Conservation (phyloP, 805 yeast species). For the Metschnikowia dekortorum region DNA sequence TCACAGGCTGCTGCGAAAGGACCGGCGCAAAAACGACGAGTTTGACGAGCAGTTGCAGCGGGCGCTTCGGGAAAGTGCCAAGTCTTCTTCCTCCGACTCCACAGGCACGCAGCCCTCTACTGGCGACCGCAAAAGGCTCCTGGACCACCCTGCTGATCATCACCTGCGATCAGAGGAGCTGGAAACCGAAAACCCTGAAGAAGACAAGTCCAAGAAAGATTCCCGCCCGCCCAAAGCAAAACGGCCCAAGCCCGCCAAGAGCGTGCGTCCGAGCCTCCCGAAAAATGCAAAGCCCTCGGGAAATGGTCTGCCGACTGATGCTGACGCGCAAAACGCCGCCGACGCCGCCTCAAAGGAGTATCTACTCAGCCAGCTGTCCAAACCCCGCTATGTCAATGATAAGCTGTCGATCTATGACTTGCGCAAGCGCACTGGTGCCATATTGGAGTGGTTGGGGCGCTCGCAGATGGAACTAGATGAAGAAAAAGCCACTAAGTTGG, state of each 20-base stretch:
- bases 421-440: constrained; percentile 84
- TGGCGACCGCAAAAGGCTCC: constrained; percentile 19
- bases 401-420: constrained; percentile 75
- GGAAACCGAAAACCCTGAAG: constrained; percentile 3
- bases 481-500: constrained; percentile 35
- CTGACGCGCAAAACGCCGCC: constrained; percentile 1
- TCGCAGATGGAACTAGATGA: constrained; percentile 78
- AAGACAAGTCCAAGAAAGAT: constrained; percentile 9
- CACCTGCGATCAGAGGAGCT: constrained; percentile 2
- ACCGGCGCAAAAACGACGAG: constrained; percentile 32
- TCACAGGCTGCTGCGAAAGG: constrained; percentile 24
- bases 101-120: constrained; percentile 4
- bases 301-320: neutral
- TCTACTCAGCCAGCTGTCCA: constrained; percentile 65
- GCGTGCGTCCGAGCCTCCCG: constrained; percentile 5
- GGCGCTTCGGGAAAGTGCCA: constrained; percentile 55
- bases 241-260: neutral
- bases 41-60: constrained; percentile 42
- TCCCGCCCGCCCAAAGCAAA: constrained; percentile 8
- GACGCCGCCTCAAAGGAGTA: constrained; percentile 32
- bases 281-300: neutral
- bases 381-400: constrained; percentile 78
- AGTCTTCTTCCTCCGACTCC: constrained; percentile 33
- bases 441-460: constrained; percentile 83
- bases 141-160: constrained; percentile 3